Conservation (phyloP, 164 flowering plant species). For the Sedum album region DNA sequence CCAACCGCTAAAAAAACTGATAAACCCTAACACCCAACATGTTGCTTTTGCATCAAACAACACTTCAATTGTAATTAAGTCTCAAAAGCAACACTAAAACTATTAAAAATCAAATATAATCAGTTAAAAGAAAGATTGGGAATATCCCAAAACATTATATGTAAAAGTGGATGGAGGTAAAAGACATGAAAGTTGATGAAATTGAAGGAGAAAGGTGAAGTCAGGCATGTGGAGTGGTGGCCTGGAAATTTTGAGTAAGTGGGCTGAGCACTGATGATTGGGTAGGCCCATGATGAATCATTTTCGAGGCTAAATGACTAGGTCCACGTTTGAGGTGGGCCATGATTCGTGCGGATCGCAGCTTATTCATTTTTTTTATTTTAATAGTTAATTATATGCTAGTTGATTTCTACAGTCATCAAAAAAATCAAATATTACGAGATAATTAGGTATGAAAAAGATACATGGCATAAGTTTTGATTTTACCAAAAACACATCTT, state of each 20-base stretch:
- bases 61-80: neutral
- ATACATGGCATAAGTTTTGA: no score
- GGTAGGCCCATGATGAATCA: constrained; percentile 6
- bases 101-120: neutral
- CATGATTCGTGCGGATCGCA: neutral
- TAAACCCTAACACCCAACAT: constrained; percentile 4
- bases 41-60: constrained; percentile 1
- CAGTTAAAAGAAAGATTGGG: neutral
- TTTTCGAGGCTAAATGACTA: neutral
- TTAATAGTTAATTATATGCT: neutral
- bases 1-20: neutral
- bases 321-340: neutral
- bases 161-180: neutral
- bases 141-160: no score
- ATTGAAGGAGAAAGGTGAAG: no score
- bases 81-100: neutral
- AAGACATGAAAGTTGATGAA: no score
- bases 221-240: no score
- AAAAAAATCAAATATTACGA: no score
- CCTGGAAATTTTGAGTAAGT: constrained; percentile 3
- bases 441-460: no score
- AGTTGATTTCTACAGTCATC: no score
- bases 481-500: no score
- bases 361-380: neutral
- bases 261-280: neutral